Evolutionary conservation across 163 green algal species (phyloP).

Genomic region (Scenedesmus sp.): DNA sequence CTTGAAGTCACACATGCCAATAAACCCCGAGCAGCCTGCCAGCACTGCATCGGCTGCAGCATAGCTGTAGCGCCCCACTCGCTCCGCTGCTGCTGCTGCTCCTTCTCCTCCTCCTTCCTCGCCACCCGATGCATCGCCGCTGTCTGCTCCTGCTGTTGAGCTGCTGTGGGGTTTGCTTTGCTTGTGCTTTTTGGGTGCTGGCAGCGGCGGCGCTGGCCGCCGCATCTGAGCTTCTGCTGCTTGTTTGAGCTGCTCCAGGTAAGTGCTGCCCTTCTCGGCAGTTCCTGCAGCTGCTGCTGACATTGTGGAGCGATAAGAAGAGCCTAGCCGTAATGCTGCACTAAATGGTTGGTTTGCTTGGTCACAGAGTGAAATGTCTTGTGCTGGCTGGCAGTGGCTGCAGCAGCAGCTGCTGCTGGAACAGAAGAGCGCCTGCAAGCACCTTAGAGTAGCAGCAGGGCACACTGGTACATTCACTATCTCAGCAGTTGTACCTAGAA

Average conservation of each 20-base stretch:
- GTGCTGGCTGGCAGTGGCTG: background rate
- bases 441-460: background rate
- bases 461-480: no score
- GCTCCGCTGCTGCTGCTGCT: background rate
- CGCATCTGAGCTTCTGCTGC: constrained; percentile 43
- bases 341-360: background rate
- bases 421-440: background rate
- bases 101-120: background rate
- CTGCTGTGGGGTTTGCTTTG: background rate
- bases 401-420: background rate
- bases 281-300: background rate
- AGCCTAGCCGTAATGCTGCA: no score
- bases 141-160: background rate
- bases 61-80: constrained; percentile 8
- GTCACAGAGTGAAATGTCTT: background rate
- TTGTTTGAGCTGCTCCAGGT: constrained; percentile 22
- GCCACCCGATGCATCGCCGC: background rate
- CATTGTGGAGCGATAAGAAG: background rate
- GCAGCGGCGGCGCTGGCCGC: constrained; percentile 10
- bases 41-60: constrained; percentile 7
- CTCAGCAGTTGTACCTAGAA: no score
- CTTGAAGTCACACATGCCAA: constrained; percentile 21
- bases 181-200: background rate
- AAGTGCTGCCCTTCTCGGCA: background rate
- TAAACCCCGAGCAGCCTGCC: background rate